Conservation (phyloP, 441 rosid species). For the Pelargonium cotyledonis region DNA sequence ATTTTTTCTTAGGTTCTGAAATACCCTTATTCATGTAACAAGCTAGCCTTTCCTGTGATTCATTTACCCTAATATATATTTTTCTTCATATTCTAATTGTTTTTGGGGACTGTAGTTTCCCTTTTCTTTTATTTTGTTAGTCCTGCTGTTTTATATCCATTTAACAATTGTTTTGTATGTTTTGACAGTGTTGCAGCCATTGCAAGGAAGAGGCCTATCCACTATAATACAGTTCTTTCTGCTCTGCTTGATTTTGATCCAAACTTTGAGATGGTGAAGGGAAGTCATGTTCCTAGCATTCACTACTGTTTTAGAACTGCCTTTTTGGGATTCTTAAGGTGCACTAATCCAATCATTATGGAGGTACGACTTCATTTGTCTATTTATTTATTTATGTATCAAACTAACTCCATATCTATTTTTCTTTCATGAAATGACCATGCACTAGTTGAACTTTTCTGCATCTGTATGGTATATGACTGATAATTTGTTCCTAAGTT, state of each 20-base stretch:
- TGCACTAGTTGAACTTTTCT: background rate
- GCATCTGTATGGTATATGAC: background rate
- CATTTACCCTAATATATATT: background rate
- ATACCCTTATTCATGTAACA: background rate
- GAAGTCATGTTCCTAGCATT: conserved; percentile 66
- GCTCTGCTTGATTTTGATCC: conserved; percentile 74
- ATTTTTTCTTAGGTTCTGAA: background rate
- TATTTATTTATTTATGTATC: conserved; percentile 14
- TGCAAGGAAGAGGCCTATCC: conserved; percentile 82
- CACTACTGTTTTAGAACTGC: conserved; percentile 93
- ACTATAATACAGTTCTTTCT: conserved; percentile 60
- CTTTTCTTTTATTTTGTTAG: background rate
- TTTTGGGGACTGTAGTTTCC: background rate
- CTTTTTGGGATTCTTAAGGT: conserved; percentile 88
- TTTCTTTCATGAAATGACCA: background rate
- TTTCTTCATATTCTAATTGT: background rate
- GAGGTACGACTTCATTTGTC: conserved; percentile 50
- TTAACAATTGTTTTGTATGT: conserved; percentile 22
- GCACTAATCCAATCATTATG: conserved; percentile 57
- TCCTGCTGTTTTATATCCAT: background rate
- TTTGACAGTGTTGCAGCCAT: conserved; percentile 83
- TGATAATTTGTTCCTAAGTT: background rate
- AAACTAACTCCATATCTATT: background rate
- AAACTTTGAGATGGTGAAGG: conserved; percentile 55
- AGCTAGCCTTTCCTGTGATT: too few species aligned